A percentile compares a stretch with the other conserved stretches of the same genome.
phyloP scores from a whole-genome alignment of 768 basidiomycete genomes.

The Lactarius hatsudake region DNA sequence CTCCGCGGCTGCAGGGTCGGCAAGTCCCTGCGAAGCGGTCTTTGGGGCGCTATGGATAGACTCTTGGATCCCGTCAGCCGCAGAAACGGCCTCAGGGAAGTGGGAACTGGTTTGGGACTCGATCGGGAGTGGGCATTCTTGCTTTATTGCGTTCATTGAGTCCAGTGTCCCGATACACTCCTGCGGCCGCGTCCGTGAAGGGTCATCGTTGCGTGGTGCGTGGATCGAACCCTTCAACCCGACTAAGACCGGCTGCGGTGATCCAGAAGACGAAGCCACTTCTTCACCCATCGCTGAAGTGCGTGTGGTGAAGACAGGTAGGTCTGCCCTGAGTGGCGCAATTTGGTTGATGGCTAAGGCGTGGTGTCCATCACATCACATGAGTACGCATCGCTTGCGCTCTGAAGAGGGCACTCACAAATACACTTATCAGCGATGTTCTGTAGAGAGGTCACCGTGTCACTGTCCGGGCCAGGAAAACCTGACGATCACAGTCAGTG shows the following conservation, averaged over 20 bases:
- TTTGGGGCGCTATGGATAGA: neutral
- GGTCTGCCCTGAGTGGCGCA: conserved; percentile 5
- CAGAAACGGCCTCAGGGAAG: neutral
- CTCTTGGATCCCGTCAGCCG: neutral
- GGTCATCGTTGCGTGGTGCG: neutral
- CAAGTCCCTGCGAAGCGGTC: neutral
- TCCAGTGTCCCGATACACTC: neutral
- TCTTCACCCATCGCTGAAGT: neutral
- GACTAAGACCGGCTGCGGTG: neutral
- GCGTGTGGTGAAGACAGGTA: conserved; percentile 13
- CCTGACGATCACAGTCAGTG: conserved; percentile 5
- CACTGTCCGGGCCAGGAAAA: neutral
- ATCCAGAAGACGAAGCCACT: neutral
- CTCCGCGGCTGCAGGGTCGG: neutral
- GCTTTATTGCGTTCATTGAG: neutral
- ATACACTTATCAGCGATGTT: neutral
- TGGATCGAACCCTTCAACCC: conserved; percentile 13
- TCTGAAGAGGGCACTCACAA: neutral
- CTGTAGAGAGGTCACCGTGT: neutral
- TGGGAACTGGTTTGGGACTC: neutral
- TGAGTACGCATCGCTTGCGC: neutral
- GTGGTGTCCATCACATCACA: neutral
- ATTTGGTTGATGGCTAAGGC: neutral
- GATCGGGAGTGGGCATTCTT: conserved; percentile 10
- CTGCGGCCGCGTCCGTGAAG: neutral